Conservation (phyloP, 208 protist species). For the Leishmania aethiopica region DNA sequence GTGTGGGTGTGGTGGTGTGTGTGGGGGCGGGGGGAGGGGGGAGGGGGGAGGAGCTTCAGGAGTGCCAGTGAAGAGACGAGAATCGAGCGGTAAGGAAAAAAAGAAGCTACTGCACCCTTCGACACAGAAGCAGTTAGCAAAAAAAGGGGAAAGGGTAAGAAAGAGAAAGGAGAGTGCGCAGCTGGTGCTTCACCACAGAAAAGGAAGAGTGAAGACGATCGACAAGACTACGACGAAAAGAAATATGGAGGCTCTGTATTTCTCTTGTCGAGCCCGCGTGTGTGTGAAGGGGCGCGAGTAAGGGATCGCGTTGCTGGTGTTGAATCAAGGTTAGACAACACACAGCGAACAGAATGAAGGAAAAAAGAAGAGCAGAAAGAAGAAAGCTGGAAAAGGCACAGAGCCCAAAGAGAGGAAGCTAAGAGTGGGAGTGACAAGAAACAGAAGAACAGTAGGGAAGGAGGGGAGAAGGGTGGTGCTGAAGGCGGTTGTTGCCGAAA, state of each 20-base stretch:
- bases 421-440: not conserved
- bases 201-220: not conserved
- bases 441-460: constrained; percentile 11
- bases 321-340: not conserved
- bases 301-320: not conserved
- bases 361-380: not conserved
- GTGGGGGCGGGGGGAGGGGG: too few species aligned
- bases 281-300: not conserved
- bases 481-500: not conserved
- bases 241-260: not conserved
- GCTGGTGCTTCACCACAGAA: not conserved
- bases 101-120: not conserved
- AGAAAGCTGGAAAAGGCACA: constrained; percentile 13
- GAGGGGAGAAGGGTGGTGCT: not conserved
- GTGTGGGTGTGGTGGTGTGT: too few species aligned
- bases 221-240: not conserved
- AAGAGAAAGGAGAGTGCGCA: not conserved
- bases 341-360: not conserved
- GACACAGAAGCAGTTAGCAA: not conserved
- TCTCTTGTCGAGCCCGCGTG: not conserved
- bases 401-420: constrained; percentile 8
- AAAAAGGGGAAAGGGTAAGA: not conserved
- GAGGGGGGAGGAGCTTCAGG: not conserved
- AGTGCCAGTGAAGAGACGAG: constrained; percentile 1
- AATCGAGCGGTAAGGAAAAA: not conserved